Evolutionary conservation across 768 basidiomycete genomes (phyloP), one percentile per base, ranked within the genome.

Genomic region (Cystofilobasidium capitatum): DNA sequence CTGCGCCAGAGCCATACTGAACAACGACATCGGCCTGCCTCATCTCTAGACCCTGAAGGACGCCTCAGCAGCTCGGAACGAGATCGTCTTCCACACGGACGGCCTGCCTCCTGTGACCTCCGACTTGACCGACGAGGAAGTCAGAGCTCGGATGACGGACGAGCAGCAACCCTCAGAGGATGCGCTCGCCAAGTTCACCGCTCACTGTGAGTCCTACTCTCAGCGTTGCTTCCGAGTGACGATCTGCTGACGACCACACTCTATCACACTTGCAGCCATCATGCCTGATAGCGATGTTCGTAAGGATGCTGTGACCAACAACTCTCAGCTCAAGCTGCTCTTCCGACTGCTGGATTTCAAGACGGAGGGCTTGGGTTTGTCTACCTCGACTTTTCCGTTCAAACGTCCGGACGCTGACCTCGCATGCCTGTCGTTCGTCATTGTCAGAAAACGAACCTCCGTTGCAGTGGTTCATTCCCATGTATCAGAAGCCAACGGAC

Each of bases 321-420:
- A 96, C 73, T 80, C 85, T 14, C 82, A 86, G 65, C 79, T 97
- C 70, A 92, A 91, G 75, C 83, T 98, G 33, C 77, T 98, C 70
- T 87, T 96, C 76, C 85, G 87, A 40, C 79, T 98, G 10, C 79
- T 86, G 26, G 84, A 85, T 42, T 93, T 93, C 76, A 80, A 79
- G 70, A 80, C 63, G 55, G 76, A 81, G 14, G 83, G 91, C 55
- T 12, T 88, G 71, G 59, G 81, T 71, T 35, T n/a, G n/a, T n/a
- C n/a, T n/a, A n/a, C n/a, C n/a, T n/a, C n/a, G n/a, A n/a, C n/a
- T n/a, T n/a, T n/a, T n/a, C n/a, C n/a, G n/a, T n/a, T n/a, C n/a
- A n/a, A n/a, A n/a, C 22, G 39, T 66, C 39, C 64, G 64, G 54
- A 64, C 35, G 24, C 47, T 39, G 8, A 44, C 35, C 40, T 29